Base-by-base conservation (phyloP, 164 flowering plant genomes). In the Annona cherimola region DNA sequence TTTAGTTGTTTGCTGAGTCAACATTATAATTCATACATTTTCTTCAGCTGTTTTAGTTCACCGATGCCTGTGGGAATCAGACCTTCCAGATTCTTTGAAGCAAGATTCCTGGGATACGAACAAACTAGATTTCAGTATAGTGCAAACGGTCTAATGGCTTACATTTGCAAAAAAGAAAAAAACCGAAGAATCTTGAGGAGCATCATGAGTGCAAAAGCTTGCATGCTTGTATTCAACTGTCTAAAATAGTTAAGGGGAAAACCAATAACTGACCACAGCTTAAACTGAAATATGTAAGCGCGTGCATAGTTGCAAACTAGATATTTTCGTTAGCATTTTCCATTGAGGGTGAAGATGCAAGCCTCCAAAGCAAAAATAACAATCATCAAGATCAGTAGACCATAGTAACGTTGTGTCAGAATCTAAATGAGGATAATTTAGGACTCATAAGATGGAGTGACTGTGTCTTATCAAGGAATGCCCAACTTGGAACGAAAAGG, bases 101-200 rank as follows among this genome's bases (percentile, higher is more conserved):
- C 83, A 63, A 91, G 78, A 81, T 86, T 79, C 79, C 96, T 91
- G 88, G 35, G 75, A 79, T 66, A 61, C 12, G 16, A 45, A 42
- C 35, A 35, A 41, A 44, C 64, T 5, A 41, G 16, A 65, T 65
- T 50, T 65, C 12, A 65, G 4, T 6, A 65, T 20, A 65, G 11
- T 62, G 14, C 16, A 65, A 16, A 65, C 42, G 45, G 67, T 42
- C 39, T 65, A 11, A 40, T 12, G 2, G 5, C 44, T 4, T 40
- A 18, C 43, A 65, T 19, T 18, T 65, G 40, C 19, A 45, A 40
- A 26, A 60, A 59, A 14, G 65, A 62, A 62, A 26, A 26, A 26
- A 26, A 26, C 35, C 1, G 35, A 26, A 26, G 35, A 26, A 26
- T 26, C 35, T 26, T 26, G 35, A 26, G 35, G 35, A 26, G 35